phyloP scores from a whole-genome alignment of 352 stramenopile genomes.

The Phytopythium boreale region DNA sequence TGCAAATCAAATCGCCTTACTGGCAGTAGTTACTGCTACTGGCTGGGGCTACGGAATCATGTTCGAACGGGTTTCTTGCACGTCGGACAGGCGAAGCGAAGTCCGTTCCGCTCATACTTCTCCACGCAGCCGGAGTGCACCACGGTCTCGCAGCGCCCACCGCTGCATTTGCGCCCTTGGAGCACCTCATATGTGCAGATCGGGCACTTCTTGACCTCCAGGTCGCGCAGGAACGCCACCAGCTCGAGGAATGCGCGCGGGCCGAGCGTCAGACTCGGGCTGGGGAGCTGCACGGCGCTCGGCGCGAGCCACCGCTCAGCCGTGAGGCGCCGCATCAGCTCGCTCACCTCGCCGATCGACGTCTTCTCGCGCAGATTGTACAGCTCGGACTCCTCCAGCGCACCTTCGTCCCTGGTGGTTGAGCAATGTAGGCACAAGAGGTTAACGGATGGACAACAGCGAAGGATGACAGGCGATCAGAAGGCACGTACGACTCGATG shows the following conservation, averaged over 20 bases:
- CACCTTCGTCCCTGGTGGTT: slow-evolving; percentile 48
- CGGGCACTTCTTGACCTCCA: slow-evolving; percentile 74
- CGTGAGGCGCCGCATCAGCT: slow-evolving; percentile 60
- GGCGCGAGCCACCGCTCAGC: slow-evolving; percentile 68
- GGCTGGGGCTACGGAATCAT: not conserved
- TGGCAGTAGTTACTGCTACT: too few relatives aligned
- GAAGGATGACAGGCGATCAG: not conserved
- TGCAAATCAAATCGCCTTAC: not conserved
- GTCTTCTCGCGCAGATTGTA: slow-evolving; percentile 74
- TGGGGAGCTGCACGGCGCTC: slow-evolving; percentile 34
- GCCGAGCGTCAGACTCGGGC: slow-evolving; percentile 50
- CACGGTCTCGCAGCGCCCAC: slow-evolving; percentile 33
- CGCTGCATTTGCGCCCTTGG: slow-evolving; percentile 46
- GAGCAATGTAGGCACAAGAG: not conserved
- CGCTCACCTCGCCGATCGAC: slow-evolving; percentile 58
- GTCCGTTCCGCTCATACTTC: slow-evolving; percentile 56
- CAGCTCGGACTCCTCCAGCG: slow-evolving; percentile 57
- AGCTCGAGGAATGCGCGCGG: slow-evolving; percentile 73
- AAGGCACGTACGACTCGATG: slow-evolving; percentile 46
- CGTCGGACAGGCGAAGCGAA: slow-evolving; percentile 52
- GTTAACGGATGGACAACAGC: not conserved
- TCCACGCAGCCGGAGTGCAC: slow-evolving; percentile 58
- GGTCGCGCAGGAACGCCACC: slow-evolving; percentile 63
- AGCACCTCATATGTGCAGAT: slow-evolving; percentile 80
- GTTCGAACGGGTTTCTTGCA: slow-evolving; percentile 43